phyloP scores from a whole-genome alignment of 1,139 yeast species.

The Suhomyces kunorum region DNA sequence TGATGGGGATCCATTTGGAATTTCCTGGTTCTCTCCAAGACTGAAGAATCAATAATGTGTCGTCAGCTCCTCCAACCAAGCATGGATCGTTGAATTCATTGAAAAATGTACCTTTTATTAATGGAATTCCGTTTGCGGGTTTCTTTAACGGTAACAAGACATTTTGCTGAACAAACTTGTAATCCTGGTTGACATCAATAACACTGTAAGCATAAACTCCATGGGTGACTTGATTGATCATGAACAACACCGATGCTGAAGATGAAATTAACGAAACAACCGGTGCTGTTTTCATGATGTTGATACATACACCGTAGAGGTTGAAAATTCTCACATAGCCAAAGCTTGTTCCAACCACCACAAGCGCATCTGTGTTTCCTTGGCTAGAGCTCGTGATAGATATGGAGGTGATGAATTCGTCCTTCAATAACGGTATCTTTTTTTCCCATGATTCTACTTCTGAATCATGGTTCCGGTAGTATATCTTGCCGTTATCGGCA shows the following conservation, averaged over 20 bases:
- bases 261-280: slow-evolving; percentile 42
- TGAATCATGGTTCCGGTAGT: slow-evolving; percentile 47
- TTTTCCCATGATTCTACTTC: slow-evolving; percentile 50
- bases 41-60: slow-evolving; percentile 65
- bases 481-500: slow-evolving; percentile 33
- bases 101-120: slow-evolving; percentile 72
- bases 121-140: slow-evolving; percentile 26
- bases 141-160: slow-evolving; percentile 38
- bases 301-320: slow-evolving; percentile 43
- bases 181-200: slow-evolving; percentile 38
- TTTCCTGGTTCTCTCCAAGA: slow-evolving; percentile 79
- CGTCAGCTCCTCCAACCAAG: slow-evolving; percentile 68
- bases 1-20: slow-evolving; percentile 86
- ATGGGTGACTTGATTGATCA: slow-evolving; percentile 33
- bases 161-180: slow-evolving; percentile 44
- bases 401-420: slow-evolving; percentile 42
- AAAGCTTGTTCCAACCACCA: slow-evolving; percentile 43
- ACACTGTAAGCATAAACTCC: slow-evolving; percentile 40
- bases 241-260: slow-evolving; percentile 32
- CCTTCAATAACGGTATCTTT: slow-evolving; percentile 35
- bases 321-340: slow-evolving; percentile 47
- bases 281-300: slow-evolving; percentile 42
- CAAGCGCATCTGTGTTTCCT: slow-evolving; percentile 31
- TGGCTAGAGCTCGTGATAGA: slow-evolving; percentile 26
- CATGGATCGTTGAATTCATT: slow-evolving; percentile 89